These are phyloP conservation scores for Globisporangium emineosum DNA, from an alignment of 352 stramenopile species.

Conservation along the genomic window DNA sequence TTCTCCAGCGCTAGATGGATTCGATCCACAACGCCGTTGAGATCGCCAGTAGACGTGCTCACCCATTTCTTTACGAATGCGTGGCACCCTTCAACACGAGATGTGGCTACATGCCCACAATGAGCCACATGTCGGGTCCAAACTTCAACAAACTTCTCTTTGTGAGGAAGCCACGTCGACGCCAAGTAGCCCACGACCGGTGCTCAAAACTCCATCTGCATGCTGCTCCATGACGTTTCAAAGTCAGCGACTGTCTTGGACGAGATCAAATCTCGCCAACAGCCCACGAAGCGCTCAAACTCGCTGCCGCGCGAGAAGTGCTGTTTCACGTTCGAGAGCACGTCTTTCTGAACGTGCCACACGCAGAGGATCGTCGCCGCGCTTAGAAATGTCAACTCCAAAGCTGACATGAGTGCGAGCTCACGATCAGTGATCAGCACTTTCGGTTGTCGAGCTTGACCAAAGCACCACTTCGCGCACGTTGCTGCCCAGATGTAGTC, in stretches of 20 bases:
- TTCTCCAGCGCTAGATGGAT: conserved; percentile 3
- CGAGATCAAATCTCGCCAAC: conserved; percentile 2
- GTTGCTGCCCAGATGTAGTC: conserved; percentile 1
- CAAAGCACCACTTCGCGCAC: background rate
- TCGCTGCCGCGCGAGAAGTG: background rate
- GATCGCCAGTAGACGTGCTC: conserved; percentile 1
- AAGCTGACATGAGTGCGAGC: background rate
- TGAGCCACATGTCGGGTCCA: background rate
- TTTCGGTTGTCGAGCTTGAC: conserved; percentile 2
- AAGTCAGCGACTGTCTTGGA: conserved; percentile 3
- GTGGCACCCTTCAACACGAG: background rate
- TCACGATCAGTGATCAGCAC: conserved; percentile 2
- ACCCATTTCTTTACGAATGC: background rate
- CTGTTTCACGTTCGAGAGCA: background rate
- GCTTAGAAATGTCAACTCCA: background rate
- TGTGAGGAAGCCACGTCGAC: background rate
- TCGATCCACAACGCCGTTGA: background rate
- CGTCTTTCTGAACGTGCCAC: background rate
- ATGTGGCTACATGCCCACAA: background rate
- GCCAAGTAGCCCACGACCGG: background rate
- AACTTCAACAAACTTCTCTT: conserved; percentile 2
- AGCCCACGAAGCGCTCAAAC: conserved; percentile 1
- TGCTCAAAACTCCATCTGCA: background rate
- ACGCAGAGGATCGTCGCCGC: background rate
- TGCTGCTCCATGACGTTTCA: background rate